Evolutionary conservation across 305 asterid species (phyloP).

Genomic region (Solanum hybrid): DNA sequence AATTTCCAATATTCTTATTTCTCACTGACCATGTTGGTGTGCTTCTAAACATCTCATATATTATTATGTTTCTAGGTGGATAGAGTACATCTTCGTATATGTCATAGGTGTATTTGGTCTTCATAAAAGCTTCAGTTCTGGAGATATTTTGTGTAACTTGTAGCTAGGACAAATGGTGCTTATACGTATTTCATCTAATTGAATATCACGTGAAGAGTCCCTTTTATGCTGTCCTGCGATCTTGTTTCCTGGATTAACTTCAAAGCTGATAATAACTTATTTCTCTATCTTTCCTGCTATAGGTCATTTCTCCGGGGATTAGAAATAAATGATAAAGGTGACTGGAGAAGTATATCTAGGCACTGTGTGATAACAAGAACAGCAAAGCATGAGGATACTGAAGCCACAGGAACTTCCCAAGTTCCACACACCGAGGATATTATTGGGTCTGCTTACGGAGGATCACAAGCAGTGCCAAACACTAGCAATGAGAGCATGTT

Average conservation of each 20-base stretch:
- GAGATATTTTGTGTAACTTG: neutral
- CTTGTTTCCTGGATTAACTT: neutral
- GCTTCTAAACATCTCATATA: neutral
- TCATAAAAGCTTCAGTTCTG: neutral
- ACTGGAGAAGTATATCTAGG: slow-evolving; percentile 22
- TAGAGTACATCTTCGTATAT: neutral
- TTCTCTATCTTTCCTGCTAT: neutral
- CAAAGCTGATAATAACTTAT: neutral
- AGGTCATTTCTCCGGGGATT: slow-evolving; percentile 18
- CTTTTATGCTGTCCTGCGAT: neutral
- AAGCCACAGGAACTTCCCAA: neutral
- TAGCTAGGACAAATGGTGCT: neutral
- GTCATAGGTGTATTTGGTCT: neutral
- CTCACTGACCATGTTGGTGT: neutral
- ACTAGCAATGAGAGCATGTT: neutral
- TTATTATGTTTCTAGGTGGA: neutral
- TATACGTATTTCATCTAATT: neutral
- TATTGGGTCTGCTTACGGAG: neutral
- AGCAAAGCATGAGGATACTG: slow-evolving; percentile 15
- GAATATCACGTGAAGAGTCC: neutral
- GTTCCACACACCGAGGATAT: slow-evolving; percentile 1
- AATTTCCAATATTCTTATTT: neutral
- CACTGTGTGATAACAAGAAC: slow-evolving; percentile 15
- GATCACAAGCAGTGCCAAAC: neutral
- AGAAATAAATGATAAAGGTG: slow-evolving; percentile 11